phyloP scores from a whole-genome alignment of 306 rosid genomes.

The Quercus suber region DNA sequence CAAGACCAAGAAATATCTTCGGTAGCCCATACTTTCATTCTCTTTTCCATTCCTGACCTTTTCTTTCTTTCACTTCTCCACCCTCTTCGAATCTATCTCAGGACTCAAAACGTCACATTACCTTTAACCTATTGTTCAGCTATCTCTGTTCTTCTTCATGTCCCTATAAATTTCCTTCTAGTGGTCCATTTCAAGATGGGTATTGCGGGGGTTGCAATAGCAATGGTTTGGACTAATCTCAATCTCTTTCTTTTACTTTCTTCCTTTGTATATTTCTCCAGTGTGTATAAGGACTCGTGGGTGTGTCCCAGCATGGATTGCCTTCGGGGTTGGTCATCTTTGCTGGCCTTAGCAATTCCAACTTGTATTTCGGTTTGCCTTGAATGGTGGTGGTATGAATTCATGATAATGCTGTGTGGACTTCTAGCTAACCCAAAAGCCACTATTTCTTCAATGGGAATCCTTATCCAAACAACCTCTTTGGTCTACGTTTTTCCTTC shows the following conservation, averaged over 20 bases:
- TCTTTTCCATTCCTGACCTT: conserved; percentile 84
- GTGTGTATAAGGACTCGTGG: conserved; percentile 82
- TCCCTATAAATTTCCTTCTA: conserved; percentile 75
- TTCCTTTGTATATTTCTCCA: conserved; percentile 63
- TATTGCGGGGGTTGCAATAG: conserved; percentile 76
- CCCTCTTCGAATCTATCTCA: conserved; percentile 75
- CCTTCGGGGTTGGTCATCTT: conserved; percentile 66
- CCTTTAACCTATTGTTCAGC: conserved; percentile 83
- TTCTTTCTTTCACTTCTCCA: conserved; percentile 83
- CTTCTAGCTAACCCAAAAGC: conserved; percentile 72
- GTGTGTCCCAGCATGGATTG: conserved; percentile 73
- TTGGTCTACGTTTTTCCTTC: conserved; percentile 88
- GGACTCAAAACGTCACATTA: conserved; percentile 74
- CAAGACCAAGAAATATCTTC: conserved; percentile 77
- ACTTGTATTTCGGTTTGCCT: conserved; percentile 91
- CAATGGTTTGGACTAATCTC: conserved; percentile 75
- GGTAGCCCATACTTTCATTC: conserved; percentile 69
- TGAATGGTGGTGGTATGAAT: conserved; percentile 99
- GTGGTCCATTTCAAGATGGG: conserved; percentile 73
- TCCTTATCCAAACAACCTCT: conserved; percentile 81
- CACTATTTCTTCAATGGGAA: conserved; percentile 89
- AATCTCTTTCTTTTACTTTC: conserved; percentile 61
- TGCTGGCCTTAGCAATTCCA: conserved; percentile 71
- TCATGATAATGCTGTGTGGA: conserved; percentile 88
- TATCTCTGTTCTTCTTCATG: conserved; percentile 66